Evolutionary conservation across 78 protist genomes (phyloP).

Genomic region (Bigelowiella natans): DNA sequence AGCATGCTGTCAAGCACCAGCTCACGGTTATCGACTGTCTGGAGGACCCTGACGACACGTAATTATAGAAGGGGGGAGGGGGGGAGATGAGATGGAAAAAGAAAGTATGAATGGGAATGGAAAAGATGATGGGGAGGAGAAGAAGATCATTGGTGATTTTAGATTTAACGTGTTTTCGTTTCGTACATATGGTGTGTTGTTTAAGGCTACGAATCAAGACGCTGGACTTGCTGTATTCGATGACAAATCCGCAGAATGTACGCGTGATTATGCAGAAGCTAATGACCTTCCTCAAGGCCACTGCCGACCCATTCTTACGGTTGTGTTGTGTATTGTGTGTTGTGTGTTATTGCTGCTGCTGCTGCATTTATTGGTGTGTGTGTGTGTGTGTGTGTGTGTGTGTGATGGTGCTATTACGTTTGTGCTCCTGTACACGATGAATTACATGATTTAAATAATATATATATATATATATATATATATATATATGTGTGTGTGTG

Average conservation of each 20-base stretch:
- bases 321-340: slow-evolving; percentile 38
- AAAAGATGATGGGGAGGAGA: background rate
- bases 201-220: slow-evolving; percentile 35
- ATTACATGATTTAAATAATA: too few relatives aligned
- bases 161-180: background rate
- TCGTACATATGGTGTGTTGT: background rate
- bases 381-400: background rate
- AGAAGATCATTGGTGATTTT: background rate
- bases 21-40: slow-evolving; percentile 75
- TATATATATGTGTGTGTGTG: background rate
- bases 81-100: background rate
- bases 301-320: slow-evolving; percentile 49
- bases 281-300: slow-evolving; percentile 25
- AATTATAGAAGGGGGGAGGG: background rate
- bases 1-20: slow-evolving; percentile 63
- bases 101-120: background rate
- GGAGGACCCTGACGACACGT: slow-evolving; percentile 52
- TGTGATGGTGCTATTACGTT: background rate
- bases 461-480: too few relatives aligned
- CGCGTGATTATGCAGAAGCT: slow-evolving; percentile 53
- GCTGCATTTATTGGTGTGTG: background rate
- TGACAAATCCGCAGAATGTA: slow-evolving; percentile 71
- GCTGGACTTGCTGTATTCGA: slow-evolving; percentile 68
- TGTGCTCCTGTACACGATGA: background rate
- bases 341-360: slow-evolving; percentile 57